Percentiles rank a stretch among this genome's conserved stretches.
phyloP scores from a whole-genome alignment of 176 grass and related monocot species.

The Zoysia pacifica region DNA sequence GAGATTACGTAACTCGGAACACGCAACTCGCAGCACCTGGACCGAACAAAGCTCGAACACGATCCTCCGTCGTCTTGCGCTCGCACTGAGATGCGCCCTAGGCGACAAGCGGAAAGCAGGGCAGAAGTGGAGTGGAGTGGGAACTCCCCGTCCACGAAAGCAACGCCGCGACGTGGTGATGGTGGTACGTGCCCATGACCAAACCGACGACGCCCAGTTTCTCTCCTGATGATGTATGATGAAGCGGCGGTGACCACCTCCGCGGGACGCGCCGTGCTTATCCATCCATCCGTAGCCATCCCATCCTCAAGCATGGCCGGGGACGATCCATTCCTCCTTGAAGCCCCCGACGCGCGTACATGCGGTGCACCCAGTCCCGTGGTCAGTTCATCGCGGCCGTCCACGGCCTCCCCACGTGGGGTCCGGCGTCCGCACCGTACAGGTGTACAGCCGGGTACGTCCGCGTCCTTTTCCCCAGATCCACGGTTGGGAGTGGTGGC shows the following conservation, averaged over 20 bases:
- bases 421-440: conserved; percentile 8
- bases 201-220: neutral
- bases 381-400: conserved; percentile 20
- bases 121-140: conserved; percentile 1
- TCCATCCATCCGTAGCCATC: conserved; percentile 29
- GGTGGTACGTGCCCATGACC: neutral
- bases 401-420: neutral
- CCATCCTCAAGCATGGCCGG: neutral
- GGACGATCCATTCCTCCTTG: neutral
- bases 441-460: conserved; percentile 35
- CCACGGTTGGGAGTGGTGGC: neutral
- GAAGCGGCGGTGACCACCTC: neutral
- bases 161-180: neutral
- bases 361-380: neutral
- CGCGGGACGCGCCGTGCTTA: conserved; percentile 1
- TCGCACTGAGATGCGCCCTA: neutral
- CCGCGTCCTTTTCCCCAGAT: neutral
- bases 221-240: neutral
- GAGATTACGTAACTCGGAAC: no score
- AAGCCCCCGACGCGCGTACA: neutral
- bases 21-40: neutral
- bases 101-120: neutral
- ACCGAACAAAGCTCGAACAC: neutral
- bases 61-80: neutral
- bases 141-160: neutral